A percentile compares a stretch with the other conserved stretches of the same genome.
Evolutionary conservation across 805 yeast genomes (phyloP).

Genomic region (Wickerhamiella occidentalis): DNA sequence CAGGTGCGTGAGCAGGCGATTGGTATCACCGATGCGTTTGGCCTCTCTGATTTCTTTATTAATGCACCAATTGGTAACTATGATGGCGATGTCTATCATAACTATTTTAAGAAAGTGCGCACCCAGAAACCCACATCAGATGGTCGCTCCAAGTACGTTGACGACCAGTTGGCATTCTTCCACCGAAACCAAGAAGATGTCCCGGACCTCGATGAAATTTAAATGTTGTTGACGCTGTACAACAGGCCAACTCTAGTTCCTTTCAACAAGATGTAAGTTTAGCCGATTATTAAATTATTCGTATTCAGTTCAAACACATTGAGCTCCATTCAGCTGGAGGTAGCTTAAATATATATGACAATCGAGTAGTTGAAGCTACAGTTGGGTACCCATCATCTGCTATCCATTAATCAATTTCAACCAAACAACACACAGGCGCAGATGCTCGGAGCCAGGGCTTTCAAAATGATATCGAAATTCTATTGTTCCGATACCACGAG

Average conservation of each 20-base stretch:
- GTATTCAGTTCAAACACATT: no score
- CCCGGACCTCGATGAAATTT: slow-evolving; percentile 16
- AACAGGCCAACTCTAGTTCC: not conserved
- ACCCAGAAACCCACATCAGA: slow-evolving; percentile 33
- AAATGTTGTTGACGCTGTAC: not conserved
- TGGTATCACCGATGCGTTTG: slow-evolving; percentile 73
- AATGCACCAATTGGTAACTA: slow-evolving; percentile 72
- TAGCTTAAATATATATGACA: no score
- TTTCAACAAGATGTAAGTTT: no score
- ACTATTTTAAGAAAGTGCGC: slow-evolving; percentile 53
- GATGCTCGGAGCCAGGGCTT: no score
- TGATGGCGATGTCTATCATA: slow-evolving; percentile 73
- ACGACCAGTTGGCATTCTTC: slow-evolving; percentile 25
- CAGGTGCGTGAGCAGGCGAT: slow-evolving; percentile 55
- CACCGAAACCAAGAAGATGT: slow-evolving; percentile 19
- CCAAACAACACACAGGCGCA: no score
- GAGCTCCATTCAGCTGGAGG: no score
- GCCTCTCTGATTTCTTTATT: slow-evolving; percentile 65
- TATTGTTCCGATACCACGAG: no score
- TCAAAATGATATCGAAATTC: no score
- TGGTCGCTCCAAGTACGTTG: slow-evolving; percentile 47
- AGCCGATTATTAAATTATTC: no score
- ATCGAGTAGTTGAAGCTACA: no score
- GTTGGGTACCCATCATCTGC: no score
- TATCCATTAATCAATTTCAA: no score